Evolutionary conservation across 176 grass and related monocot genomes (phyloP).

Genomic region (Oryza glumipatula): DNA sequence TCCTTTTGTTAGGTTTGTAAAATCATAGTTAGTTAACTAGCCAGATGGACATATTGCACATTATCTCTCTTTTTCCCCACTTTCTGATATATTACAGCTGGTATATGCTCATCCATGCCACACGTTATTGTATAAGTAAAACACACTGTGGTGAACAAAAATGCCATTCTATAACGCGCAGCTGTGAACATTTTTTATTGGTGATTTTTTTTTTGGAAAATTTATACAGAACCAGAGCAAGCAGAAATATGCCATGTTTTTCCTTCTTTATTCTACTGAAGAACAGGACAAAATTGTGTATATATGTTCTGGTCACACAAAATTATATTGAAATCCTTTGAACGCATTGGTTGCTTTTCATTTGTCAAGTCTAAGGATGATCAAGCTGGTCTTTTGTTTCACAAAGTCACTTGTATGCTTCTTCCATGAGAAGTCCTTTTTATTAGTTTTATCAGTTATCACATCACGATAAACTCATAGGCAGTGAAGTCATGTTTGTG

Average conservation of each 20-base stretch:
- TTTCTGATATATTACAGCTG: background rate
- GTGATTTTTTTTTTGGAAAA: background rate
- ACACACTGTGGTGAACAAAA: background rate
- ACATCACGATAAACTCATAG: background rate
- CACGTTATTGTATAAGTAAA: constrained; percentile 1
- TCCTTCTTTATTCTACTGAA: background rate
- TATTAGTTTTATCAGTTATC: background rate
- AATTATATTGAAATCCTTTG: background rate
- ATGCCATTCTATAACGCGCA: background rate
- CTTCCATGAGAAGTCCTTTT: constrained; percentile 12
- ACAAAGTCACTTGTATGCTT: background rate
- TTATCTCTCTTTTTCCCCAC: background rate
- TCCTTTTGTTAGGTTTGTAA: background rate
- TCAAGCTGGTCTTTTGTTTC: background rate
- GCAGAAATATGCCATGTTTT: background rate
- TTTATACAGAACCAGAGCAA: background rate
- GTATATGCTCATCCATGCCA: background rate
- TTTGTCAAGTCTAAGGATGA: constrained; percentile 7
- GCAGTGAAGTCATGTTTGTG: background rate
- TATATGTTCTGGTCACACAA: background rate
- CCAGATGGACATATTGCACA: background rate
- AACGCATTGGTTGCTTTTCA: constrained; percentile 1
- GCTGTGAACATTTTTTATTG: background rate
- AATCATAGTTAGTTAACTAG: constrained; percentile 1
- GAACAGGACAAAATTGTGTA: background rate